phyloP scores from a whole-genome alignment of 2,329 filamentous ascomycete species.

The Xylaria sp. region DNA sequence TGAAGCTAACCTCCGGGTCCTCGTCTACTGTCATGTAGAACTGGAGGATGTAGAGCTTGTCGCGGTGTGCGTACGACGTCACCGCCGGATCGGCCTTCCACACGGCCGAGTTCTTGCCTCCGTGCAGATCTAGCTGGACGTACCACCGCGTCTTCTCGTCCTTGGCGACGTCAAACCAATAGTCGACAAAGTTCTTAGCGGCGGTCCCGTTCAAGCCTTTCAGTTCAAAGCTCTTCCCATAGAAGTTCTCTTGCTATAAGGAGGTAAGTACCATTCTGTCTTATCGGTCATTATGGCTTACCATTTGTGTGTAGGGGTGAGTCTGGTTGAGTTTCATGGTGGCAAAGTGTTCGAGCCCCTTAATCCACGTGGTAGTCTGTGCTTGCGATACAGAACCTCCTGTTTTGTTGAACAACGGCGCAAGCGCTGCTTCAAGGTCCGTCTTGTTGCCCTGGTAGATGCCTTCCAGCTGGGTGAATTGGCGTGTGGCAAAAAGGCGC shows the following conservation, averaged over 20 bases:
- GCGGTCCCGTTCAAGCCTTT: constrained; percentile 40
- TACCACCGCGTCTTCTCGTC: constrained; percentile 44
- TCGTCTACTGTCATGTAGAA: constrained; percentile 45
- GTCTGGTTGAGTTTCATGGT: constrained; percentile 36
- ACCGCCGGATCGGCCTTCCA: constrained; percentile 32
- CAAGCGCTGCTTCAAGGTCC: constrained; percentile 37
- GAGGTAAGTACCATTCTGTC: constrained; percentile 12
- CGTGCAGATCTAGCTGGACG: constrained; percentile 47
- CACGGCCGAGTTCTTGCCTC: constrained; percentile 44
- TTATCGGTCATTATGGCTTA: constrained; percentile 21
- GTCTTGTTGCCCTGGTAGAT: constrained; percentile 42
- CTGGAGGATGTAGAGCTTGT: constrained; percentile 53
- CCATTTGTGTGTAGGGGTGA: constrained; percentile 33
- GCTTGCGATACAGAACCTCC: constrained; percentile 39
- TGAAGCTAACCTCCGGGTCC: constrained; percentile 33
- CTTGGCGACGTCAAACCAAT: constrained; percentile 45
- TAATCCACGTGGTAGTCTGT: constrained; percentile 37
- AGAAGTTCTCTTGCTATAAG: constrained; percentile 46
- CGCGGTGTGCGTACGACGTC: constrained; percentile 46
- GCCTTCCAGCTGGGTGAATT: constrained; percentile 43
- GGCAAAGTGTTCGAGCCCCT: constrained; percentile 38
- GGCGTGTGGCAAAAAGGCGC: constrained; percentile 42
- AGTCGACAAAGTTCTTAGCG: constrained; percentile 42
- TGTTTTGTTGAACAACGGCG: constrained; percentile 39
- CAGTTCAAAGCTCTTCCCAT: constrained; percentile 45